Evolutionary conservation across 768 basidiomycete genomes (phyloP), one percentile per base, ranked within the genome.

Genomic region (Tricholomella constricta): DNA sequence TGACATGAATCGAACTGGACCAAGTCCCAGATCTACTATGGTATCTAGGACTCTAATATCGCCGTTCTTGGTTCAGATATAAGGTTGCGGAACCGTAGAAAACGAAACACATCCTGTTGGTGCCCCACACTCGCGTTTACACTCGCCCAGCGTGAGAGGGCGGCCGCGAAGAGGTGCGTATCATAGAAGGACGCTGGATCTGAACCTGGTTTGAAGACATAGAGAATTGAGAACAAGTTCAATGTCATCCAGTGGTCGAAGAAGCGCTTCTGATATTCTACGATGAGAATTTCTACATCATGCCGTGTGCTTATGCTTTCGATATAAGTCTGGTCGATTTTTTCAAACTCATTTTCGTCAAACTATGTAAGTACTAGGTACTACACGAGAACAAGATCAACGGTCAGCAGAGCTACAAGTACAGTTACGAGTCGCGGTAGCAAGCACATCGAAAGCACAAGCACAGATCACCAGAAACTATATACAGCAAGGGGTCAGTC

Each of bases 41-140:
- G 82, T 61, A 85, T 87, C 60, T 74, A 82, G 60, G 82, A 85
- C 59, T 79, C 81, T 2, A 84, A 85, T 59, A 84, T 83, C 38
- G 81, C 80, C 15, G 72, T 86, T 35, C 72, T 86, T 8, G 84
- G 84, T 41, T 83, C 82, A 40, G 82, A 85, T 64, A 82, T 83
- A 65, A 17, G 35, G 36, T 38, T 22, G 26, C 31, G 25, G 36
- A 37, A 41, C 25, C 23, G 17, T 40, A 11, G 12, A 15, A 14
- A 26, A 1, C 9, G 37, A 14, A 41, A 14, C 15, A 20, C 51
- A 11, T 29, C 34, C 9, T 22, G 12, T 48, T 41, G 36, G 23
- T 27, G 6, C 35, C 19, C n/a, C n/a, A n/a, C n/a, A n/a, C n/a
- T n/a, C n/a, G n/a, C n/a, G n/a, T n/a, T n/a, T n/a, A 12, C 40